Evolutionary conservation across 1,139 yeast genomes (phyloP).

Genomic region (Geotrichum bryndzae): DNA sequence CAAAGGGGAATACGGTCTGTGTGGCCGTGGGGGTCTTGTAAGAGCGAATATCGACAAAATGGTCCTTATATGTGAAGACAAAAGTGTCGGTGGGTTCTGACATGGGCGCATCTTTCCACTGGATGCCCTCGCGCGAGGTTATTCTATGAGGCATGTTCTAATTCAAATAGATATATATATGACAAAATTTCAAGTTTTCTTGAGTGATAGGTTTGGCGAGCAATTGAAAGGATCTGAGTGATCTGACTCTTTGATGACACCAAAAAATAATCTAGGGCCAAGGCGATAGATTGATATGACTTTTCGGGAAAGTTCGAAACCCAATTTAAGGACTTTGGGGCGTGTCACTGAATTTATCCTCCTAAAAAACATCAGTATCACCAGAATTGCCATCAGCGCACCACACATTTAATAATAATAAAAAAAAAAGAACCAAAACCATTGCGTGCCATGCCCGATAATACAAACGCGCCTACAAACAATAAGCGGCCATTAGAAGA

Average conservation of each 20-base stretch:
- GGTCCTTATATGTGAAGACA: conserved; percentile 44
- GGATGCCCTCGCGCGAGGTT: conserved; percentile 46
- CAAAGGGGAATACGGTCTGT: conserved; percentile 30
- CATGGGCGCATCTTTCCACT: conserved; percentile 46
- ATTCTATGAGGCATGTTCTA: conserved; percentile 25
- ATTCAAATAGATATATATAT: background rate
- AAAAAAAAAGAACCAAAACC: no score
- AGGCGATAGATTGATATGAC: no score
- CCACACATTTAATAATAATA: no score
- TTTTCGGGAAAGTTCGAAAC: no score
- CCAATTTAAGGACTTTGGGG: no score
- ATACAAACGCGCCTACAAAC: background rate
- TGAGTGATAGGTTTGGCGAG: background rate
- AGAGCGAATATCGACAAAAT: conserved; percentile 44
- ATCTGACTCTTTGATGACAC: no score
- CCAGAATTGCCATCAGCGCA: no score
- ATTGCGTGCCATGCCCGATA: background rate
- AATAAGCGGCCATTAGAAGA: background rate
- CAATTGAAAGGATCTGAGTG: no score
- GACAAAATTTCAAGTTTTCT: background rate
- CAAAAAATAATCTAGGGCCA: no score
- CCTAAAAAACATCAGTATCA: background rate
- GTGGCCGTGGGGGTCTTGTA: conserved; percentile 20
- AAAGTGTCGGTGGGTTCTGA: conserved; percentile 48
- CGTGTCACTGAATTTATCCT: background rate